Conservation (phyloP, 1,284 basidiomycete genomes). For the Malassezia equina region DNA sequence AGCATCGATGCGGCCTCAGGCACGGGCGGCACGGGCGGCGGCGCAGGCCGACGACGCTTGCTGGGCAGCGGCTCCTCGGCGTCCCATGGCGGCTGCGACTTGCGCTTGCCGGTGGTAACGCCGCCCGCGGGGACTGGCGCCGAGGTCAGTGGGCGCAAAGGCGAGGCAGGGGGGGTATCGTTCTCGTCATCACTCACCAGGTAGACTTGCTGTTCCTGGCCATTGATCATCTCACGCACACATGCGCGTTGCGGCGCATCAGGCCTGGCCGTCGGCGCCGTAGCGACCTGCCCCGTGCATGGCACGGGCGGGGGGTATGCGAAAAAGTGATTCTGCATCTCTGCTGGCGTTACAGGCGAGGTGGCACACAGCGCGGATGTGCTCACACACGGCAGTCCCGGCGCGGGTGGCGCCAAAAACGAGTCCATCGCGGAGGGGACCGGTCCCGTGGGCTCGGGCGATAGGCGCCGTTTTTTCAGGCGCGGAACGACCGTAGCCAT, state of each 20-base stretch:
- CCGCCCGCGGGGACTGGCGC: not conserved
- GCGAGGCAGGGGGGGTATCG: constrained; percentile 8
- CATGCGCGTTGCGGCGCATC: not conserved
- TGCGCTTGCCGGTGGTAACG: constrained; percentile 8
- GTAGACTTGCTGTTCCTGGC: constrained; percentile 12
- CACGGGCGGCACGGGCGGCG: not conserved
- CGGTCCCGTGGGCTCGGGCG: not conserved
- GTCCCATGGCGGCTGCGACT: not conserved
- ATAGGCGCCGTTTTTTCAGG: constrained; percentile 15
- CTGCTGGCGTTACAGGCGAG: not conserved
- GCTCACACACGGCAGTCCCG: not conserved
- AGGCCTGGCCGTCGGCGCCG: not conserved
- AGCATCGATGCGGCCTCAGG: constrained; percentile 6
- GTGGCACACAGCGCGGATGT: not conserved
- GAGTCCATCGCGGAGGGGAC: not conserved
- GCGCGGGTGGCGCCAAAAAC: not conserved
- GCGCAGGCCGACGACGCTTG: constrained; percentile 15
- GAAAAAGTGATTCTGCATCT: not conserved
- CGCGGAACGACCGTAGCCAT: constrained; percentile 19
- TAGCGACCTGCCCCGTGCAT: too few species aligned
- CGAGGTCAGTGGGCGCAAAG: not conserved
- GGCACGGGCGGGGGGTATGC: not conserved
- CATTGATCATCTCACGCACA: constrained; percentile 15
- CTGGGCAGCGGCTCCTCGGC: not conserved
- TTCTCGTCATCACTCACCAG: constrained; percentile 16